These are phyloP conservation scores for Mycena galericulata DNA, from an alignment of 768 basidiomycete genomes.

Conservation along the genomic window DNA sequence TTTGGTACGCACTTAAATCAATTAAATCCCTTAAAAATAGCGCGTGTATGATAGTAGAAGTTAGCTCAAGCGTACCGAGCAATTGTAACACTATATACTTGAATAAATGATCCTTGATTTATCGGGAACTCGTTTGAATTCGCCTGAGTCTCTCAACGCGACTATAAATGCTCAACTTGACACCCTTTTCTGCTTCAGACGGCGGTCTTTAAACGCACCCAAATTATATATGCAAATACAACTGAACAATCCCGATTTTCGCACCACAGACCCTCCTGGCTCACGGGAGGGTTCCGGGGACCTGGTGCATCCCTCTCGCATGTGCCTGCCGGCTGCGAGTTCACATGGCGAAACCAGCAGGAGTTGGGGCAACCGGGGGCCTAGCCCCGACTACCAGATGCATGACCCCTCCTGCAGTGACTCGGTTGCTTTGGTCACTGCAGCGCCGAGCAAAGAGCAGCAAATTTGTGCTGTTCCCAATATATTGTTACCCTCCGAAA, in stretches of 20 bases:
- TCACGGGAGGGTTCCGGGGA: too few relatives aligned
- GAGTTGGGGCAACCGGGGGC: too few relatives aligned
- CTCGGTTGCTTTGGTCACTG: slow-evolving; percentile 7
- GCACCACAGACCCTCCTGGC: slow-evolving; percentile 10
- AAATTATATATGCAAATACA: slow-evolving; percentile 7
- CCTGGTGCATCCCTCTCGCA: too few relatives aligned
- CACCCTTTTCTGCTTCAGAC: too few relatives aligned
- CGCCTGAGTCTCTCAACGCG: neutral
- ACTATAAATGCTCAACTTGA: neutral
- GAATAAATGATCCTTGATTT: too few relatives aligned
- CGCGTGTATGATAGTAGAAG: neutral
- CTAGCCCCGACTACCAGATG: too few relatives aligned
- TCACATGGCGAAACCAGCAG: too few relatives aligned
- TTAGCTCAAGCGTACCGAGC: slow-evolving; percentile 4
- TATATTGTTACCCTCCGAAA: slow-evolving; percentile 1
- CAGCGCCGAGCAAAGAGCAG: slow-evolving; percentile 15
- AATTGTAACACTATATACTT: neutral
- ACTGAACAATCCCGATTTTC: neutral
- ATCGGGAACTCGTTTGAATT: too few relatives aligned
- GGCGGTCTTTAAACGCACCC: slow-evolving; percentile 15
- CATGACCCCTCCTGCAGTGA: slow-evolving; percentile 13
- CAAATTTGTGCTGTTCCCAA: slow-evolving; percentile 12
- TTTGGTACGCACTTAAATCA: too few relatives aligned
- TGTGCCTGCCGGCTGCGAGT: too few relatives aligned
- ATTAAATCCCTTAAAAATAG: neutral